A percentile compares a stretch with the other conserved stretches of the same genome.
Conservation (phyloP, 2,329 filamentous ascomycete genomes). For the Rhynchosporium graminicola region DNA sequence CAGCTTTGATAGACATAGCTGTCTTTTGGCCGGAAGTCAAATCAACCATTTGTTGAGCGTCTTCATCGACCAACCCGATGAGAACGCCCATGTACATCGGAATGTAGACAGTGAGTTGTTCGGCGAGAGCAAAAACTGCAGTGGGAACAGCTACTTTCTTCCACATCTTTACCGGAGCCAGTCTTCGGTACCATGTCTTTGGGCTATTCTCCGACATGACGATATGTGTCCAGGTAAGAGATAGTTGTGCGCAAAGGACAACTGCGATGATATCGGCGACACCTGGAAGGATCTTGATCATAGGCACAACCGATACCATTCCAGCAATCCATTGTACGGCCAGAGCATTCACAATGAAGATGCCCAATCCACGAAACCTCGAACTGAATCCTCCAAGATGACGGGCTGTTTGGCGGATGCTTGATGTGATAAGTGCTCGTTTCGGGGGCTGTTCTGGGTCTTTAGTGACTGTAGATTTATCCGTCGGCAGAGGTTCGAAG, state of each 20-base stretch:
- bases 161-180: slow-evolving; percentile 67
- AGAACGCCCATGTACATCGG: slow-evolving; percentile 50
- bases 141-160: slow-evolving; percentile 70
- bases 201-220: slow-evolving; percentile 71
- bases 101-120: slow-evolving; percentile 51
- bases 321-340: slow-evolving; percentile 37
- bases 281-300: slow-evolving; percentile 39
- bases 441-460: slow-evolving; percentile 49
- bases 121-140: slow-evolving; percentile 60
- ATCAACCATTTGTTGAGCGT: slow-evolving; percentile 28
- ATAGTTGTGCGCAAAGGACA: slow-evolving; percentile 65
- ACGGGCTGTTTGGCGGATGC: slow-evolving; percentile 56
- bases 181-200: slow-evolving; percentile 62
- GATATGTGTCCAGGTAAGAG: slow-evolving; percentile 81
- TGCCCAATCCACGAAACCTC: slow-evolving; percentile 67
- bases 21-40: slow-evolving; percentile 42
- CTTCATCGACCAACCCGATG: slow-evolving; percentile 38
- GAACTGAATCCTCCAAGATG: slow-evolving; percentile 69
- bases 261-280: slow-evolving; percentile 58
- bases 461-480: slow-evolving; percentile 38
- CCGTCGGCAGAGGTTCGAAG: slow-evolving; percentile 45
- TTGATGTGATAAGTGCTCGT: slow-evolving; percentile 61
- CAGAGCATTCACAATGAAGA: slow-evolving; percentile 51
- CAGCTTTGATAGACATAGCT: slow-evolving; percentile 47
- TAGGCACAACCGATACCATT: slow-evolving; percentile 46